phyloP scores from a whole-genome alignment of 257 asterid species.

The Solanum peruvianum region DNA sequence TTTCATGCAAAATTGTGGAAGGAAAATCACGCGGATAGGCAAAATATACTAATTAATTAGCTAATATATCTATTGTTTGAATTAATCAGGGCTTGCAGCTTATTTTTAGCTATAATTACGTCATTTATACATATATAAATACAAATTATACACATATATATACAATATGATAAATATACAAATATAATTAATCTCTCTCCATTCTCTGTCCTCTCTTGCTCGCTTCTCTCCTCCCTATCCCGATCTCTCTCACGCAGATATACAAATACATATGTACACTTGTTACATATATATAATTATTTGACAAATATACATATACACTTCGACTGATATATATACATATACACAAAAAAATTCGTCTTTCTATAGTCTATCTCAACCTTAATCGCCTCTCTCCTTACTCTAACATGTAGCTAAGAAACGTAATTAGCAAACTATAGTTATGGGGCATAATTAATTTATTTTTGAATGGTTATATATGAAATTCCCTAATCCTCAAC shows the following conservation, averaged over 20 bases:
- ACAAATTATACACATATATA: not conserved
- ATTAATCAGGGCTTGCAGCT: too few relatives aligned
- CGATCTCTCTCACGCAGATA: too few relatives aligned
- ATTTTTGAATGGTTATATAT: too few relatives aligned
- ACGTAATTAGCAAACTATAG: not conserved
- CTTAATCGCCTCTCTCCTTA: not conserved
- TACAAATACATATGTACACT: not conserved
- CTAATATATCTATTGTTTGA: too few relatives aligned
- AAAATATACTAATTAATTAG: not conserved
- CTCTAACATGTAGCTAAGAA: not conserved
- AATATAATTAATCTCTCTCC: not conserved
- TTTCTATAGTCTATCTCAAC: not conserved
- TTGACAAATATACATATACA: not conserved
- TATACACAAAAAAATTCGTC: too few relatives aligned
- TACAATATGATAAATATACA: not conserved
- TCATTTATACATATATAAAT: not conserved
- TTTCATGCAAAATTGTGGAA: too few relatives aligned
- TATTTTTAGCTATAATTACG: too few relatives aligned
- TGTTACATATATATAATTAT: too few relatives aligned
- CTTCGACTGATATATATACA: too few relatives aligned
- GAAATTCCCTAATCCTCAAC: too few relatives aligned
- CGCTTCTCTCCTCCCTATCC: not conserved
- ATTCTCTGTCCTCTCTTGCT: not conserved
- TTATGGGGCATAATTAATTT: too few relatives aligned
- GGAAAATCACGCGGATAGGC: too few relatives aligned